Conservation (phyloP, 257 asterid genomes). For the Cynanchum wilfordii region DNA sequence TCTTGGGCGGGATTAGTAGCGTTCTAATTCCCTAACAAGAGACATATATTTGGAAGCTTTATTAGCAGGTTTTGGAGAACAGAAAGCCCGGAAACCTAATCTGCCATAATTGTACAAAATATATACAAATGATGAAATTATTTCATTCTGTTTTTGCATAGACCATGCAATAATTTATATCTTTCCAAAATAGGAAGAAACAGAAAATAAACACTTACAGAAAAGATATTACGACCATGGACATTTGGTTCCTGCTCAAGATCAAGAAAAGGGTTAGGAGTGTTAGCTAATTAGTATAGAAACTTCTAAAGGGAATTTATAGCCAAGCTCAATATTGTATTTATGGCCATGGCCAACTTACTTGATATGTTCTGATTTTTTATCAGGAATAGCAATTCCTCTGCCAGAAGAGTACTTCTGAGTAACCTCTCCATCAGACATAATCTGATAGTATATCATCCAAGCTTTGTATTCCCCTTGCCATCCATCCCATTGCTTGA, state of each 20-base stretch:
- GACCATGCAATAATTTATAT: background rate
- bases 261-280: background rate
- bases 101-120: background rate
- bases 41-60: slow-evolving; percentile 8
- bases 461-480: too few species aligned
- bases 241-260: slow-evolving; percentile 4
- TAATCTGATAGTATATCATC: too few species aligned
- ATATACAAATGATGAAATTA: background rate
- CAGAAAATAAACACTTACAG: slow-evolving; percentile 5
- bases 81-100: background rate
- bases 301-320: background rate
- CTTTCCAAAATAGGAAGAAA: background rate
- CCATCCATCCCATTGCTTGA: too few species aligned
- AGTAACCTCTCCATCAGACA: too few species aligned
- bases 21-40: too few species aligned
- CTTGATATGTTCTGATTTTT: too few species aligned
- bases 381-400: too few species aligned
- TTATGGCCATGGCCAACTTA: too few species aligned
- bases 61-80: background rate
- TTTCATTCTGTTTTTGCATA: background rate
- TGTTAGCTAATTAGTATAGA: background rate
- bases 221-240: background rate
- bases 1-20: too few species aligned
- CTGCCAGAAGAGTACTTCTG: too few species aligned
- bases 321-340: background rate